phyloP scores from a whole-genome alignment of 2,329 filamentous ascomycete species.

The Colletotrichum sp. region DNA sequence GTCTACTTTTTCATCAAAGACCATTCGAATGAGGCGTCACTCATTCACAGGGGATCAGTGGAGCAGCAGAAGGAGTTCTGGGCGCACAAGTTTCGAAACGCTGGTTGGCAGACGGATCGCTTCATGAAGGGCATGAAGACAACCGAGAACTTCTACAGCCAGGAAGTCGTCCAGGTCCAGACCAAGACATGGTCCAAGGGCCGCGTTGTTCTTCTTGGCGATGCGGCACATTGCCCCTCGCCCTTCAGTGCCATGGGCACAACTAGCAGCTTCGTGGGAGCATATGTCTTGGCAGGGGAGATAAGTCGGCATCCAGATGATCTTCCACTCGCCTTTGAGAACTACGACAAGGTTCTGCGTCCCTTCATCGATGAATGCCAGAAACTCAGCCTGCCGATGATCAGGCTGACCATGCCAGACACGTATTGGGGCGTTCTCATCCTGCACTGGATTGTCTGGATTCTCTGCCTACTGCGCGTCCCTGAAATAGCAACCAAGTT shows the following conservation, averaged over 20 bases:
- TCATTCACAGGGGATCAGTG: background rate
- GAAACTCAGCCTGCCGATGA: background rate
- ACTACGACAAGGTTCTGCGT: slow-evolving; percentile 5
- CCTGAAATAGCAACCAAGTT: background rate
- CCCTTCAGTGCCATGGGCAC: slow-evolving; percentile 52
- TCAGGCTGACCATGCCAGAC: background rate
- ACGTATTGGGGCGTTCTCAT: slow-evolving; percentile 3
- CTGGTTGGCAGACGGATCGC: slow-evolving; percentile 43
- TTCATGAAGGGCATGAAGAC: slow-evolving; percentile 31
- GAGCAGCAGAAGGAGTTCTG: slow-evolving; percentile 39
- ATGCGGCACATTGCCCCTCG: slow-evolving; percentile 51
- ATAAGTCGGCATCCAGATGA: slow-evolving; percentile 28
- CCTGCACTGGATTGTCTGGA: slow-evolving; percentile 3
- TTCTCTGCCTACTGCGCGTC: background rate
- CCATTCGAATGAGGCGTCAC: slow-evolving; percentile 22
- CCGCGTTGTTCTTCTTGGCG: slow-evolving; percentile 50
- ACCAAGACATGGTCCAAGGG: slow-evolving; percentile 35
- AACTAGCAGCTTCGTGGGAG: slow-evolving; percentile 44
- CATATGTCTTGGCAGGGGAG: slow-evolving; percentile 57
- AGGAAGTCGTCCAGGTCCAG: slow-evolving; percentile 45
- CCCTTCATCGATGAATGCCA: slow-evolving; percentile 13
- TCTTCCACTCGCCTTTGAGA: background rate
- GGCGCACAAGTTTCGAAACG: slow-evolving; percentile 33
- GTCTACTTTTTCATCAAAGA: slow-evolving; percentile 36
- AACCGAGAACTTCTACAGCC: slow-evolving; percentile 46